Conservation (phyloP, 768 basidiomycete species). For the button mushroom (Agaricus bisporus) region DNA sequence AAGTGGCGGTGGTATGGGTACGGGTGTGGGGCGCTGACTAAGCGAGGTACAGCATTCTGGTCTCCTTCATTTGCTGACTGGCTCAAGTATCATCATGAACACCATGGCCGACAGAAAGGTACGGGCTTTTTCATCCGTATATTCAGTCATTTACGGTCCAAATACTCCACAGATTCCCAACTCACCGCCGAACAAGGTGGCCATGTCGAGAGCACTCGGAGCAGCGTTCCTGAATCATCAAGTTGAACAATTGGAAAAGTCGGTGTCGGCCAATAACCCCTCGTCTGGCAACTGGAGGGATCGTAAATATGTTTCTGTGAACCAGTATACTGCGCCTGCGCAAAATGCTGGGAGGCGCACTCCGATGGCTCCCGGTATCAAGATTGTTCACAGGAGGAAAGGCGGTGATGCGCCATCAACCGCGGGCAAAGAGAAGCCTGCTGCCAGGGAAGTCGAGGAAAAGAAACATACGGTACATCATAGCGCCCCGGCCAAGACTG, state of each 20-base stretch:
- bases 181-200: conserved; percentile 48
- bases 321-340: conserved; percentile 14
- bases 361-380: conserved; percentile 24
- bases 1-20: not conserved
- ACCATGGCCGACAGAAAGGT: conserved; percentile 29
- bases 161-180: conserved; percentile 17
- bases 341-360: conserved; percentile 23
- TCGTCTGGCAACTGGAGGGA: conserved; percentile 61
- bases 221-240: conserved; percentile 85
- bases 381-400: conserved; percentile 26
- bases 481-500: not conserved
- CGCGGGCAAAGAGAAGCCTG: conserved; percentile 12
- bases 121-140: not conserved
- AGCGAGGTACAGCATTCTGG: conserved; percentile 10
- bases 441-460: conserved; percentile 10
- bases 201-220: conserved; percentile 83
- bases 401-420: conserved; percentile 18
- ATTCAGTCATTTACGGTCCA: not conserved
- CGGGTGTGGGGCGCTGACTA: conserved; percentile 9
- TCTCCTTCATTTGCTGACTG: not conserved
- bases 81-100: conserved; percentile 9
- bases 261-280: conserved; percentile 45
- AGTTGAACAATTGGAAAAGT: conserved; percentile 82
- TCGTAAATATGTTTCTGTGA: conserved; percentile 20
- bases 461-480: not conserved